Conservation (phyloP, 345 rosid genomes). For the Tarenaya hassleriana region DNA sequence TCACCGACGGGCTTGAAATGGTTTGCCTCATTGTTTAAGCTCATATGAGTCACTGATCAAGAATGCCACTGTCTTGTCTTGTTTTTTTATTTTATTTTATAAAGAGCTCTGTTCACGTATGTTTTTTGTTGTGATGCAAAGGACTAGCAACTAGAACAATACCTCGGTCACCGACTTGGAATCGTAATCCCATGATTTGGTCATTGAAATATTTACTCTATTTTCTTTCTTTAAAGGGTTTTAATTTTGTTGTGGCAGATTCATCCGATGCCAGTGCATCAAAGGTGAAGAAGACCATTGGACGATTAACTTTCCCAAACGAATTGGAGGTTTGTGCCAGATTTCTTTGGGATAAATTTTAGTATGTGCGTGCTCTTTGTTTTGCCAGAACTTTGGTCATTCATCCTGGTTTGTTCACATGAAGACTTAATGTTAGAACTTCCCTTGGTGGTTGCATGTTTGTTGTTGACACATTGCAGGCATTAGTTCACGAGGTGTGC, state of each 20-base stretch:
- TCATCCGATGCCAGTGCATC: conserved; percentile 34
- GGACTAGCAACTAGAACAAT: no score
- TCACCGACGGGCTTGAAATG: not conserved
- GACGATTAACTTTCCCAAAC: conserved; percentile 57
- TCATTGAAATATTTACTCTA: not conserved
- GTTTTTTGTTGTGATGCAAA: not conserved
- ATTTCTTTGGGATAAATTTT: conserved; percentile 16
- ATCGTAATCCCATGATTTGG: not conserved
- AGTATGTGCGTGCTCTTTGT: conserved; percentile 2
- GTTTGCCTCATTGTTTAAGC: conserved; percentile 5
- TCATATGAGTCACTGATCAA: not conserved
- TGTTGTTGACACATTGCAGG: conserved; percentile 35
- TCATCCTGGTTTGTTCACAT: not conserved
- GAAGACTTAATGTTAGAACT: not conserved
- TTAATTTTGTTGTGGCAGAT: conserved; percentile 20
- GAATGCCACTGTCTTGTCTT: not conserved
- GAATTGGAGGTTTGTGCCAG: conserved; percentile 54
- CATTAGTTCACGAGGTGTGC: conserved; percentile 76
- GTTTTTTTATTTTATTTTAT: no score
- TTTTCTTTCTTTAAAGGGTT: not conserved
- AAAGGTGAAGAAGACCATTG: conserved; percentile 31
- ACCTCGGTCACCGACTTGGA: not conserved
- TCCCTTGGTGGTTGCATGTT: conserved; percentile 15
- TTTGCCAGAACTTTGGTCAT: conserved; percentile 15
- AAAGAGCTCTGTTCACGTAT: not conserved